Conservation (phyloP, 148 eudicot genomes). For the Spergularia bocconei region DNA sequence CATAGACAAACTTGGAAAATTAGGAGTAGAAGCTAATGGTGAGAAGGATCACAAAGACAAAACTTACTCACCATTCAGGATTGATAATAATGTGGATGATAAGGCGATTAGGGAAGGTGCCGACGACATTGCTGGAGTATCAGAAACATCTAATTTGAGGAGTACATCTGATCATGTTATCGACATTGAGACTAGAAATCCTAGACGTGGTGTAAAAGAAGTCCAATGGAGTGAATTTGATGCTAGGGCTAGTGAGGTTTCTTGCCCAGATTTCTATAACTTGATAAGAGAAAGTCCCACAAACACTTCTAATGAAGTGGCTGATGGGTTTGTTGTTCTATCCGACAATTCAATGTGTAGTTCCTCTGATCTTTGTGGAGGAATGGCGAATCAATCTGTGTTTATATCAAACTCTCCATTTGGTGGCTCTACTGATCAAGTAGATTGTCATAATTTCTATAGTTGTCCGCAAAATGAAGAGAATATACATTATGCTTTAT, state of each 20-base stretch:
- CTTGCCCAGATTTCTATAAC: slow-evolving; percentile 51
- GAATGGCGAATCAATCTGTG: background rate
- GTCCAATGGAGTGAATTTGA: slow-evolving; percentile 73
- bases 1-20: slow-evolving; percentile 24
- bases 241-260: slow-evolving; percentile 2
- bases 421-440: slow-evolving; percentile 29
- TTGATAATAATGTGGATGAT: slow-evolving; percentile 18
- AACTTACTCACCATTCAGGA: background rate
- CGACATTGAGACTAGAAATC: slow-evolving; percentile 27
- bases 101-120: slow-evolving; percentile 9
- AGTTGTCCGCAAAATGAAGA: slow-evolving; percentile 31
- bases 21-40: slow-evolving; percentile 15
- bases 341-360: too few relatives aligned
- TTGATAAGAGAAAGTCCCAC: slow-evolving; percentile 38
- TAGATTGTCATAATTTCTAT: slow-evolving; percentile 17
- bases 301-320: slow-evolving; percentile 35
- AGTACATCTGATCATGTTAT: slow-evolving; percentile 8
- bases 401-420: slow-evolving; percentile 25
- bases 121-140: slow-evolving; percentile 25
- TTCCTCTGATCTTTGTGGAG: too few relatives aligned
- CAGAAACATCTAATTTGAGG: slow-evolving; percentile 27
- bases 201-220: slow-evolving; percentile 50
- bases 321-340: slow-evolving; percentile 3
- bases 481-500: slow-evolving; percentile 27
- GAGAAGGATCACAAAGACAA: slow-evolving; percentile 28